Percentiles rank a stretch among this genome's conserved stretches.
phyloP scores from a whole-genome alignment of 495 filamentous ascomycete species.

The Cladorrhinum samala region DNA sequence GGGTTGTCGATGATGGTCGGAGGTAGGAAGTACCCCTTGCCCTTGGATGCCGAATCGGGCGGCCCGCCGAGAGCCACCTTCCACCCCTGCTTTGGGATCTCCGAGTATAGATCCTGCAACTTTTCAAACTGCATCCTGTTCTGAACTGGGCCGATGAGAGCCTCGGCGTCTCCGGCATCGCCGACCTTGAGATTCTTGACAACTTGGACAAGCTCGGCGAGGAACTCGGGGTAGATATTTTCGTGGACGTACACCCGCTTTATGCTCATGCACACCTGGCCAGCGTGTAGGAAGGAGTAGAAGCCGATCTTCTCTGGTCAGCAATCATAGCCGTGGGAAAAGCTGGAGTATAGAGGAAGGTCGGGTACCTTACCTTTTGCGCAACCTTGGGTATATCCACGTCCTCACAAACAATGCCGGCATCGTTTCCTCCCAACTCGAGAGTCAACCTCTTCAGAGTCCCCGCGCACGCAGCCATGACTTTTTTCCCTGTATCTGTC shows the following conservation, averaged over 20 bases:
- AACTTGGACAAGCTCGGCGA: slow-evolving; percentile 45
- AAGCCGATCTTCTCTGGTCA: slow-evolving; percentile 29
- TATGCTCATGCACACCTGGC: slow-evolving; percentile 44
- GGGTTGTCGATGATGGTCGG: slow-evolving; percentile 42
- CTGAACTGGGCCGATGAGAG: slow-evolving; percentile 51
- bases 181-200: slow-evolving; percentile 43
- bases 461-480: slow-evolving; percentile 46
- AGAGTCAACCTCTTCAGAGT: slow-evolving; percentile 52
- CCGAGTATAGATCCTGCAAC: slow-evolving; percentile 37
- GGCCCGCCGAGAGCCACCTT: slow-evolving; percentile 31
- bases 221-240: slow-evolving; percentile 56
- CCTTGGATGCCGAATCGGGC: neutral
- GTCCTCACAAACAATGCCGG: slow-evolving; percentile 59
- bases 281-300: slow-evolving; percentile 51
- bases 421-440: slow-evolving; percentile 60
- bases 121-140: slow-evolving; percentile 54
- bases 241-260: slow-evolving; percentile 67
- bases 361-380: slow-evolving; percentile 40
- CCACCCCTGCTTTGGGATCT: slow-evolving; percentile 35
- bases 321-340: neutral
- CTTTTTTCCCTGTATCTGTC: slow-evolving; percentile 54
- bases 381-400: slow-evolving; percentile 56
- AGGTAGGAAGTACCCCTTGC: slow-evolving; percentile 35
- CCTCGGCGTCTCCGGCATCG: slow-evolving; percentile 25
- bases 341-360: no score